Evolutionary conservation across 352 stramenopile genomes (phyloP).

Genomic region (Globisporangium parvum): DNA sequence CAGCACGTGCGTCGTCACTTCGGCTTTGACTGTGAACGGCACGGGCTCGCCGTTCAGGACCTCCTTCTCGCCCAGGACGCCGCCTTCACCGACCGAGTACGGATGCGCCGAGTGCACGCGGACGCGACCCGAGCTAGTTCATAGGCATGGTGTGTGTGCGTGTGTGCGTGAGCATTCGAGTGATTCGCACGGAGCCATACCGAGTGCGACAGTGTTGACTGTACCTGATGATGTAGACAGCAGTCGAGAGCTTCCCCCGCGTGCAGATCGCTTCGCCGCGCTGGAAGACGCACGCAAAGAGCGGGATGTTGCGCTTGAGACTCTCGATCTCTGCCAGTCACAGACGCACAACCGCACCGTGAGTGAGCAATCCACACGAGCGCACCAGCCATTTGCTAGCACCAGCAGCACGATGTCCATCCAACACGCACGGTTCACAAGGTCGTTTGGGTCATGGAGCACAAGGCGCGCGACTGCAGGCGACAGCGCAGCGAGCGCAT

Average conservation of each 20-base stretch:
- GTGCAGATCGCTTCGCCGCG: slow-evolving; percentile 59
- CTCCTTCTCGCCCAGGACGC: slow-evolving; percentile 60
- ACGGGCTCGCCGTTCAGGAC: slow-evolving; percentile 68
- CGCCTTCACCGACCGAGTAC: slow-evolving; percentile 42
- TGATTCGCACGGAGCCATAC: too few relatives aligned
- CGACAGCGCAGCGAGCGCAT: slow-evolving; percentile 58
- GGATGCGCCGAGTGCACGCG: slow-evolving; percentile 61
- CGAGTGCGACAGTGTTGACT: too few relatives aligned
- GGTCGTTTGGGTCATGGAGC: slow-evolving; percentile 38
- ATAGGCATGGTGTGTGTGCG: background rate
- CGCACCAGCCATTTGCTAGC: too few relatives aligned
- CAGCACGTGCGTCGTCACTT: slow-evolving; percentile 55
- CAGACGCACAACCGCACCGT: slow-evolving; percentile 4
- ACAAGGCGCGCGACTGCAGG: slow-evolving; percentile 48
- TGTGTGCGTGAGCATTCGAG: too few relatives aligned
- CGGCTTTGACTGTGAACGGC: slow-evolving; percentile 52
- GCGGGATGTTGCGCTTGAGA: slow-evolving; percentile 45
- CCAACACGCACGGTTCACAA: slow-evolving; percentile 51
- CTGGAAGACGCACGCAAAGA: slow-evolving; percentile 67
- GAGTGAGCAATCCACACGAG: too few relatives aligned
- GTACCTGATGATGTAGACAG: slow-evolving; percentile 80
- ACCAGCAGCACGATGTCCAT: background rate
- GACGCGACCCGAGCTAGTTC: slow-evolving; percentile 48
- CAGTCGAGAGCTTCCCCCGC: slow-evolving; percentile 53
- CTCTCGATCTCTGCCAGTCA: slow-evolving; percentile 40